Evolutionary conservation across 1,139 yeast species (phyloP).

Genomic region (Kurtzmaniella quercitrusa): DNA sequence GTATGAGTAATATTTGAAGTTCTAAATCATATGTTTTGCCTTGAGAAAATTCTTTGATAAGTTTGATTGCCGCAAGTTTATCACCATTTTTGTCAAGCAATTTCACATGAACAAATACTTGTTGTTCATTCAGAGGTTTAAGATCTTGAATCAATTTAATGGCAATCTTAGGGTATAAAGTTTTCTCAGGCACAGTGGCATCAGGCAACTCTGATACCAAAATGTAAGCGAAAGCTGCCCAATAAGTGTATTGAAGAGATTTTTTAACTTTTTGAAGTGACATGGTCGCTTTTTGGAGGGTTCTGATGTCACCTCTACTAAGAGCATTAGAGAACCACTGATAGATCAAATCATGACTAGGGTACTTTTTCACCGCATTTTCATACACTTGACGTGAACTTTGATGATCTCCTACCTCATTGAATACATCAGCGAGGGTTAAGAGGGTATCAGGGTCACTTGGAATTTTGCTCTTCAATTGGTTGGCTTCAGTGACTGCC

Average conservation of each 20-base stretch:
- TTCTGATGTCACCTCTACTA: conserved; percentile 30
- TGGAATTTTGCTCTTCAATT: conserved; percentile 45
- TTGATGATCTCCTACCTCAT: conserved; percentile 25
- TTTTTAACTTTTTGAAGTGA: conserved; percentile 26
- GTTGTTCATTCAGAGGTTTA: conserved; percentile 52
- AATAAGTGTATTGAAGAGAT: conserved; percentile 31
- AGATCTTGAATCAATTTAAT: conserved; percentile 44
- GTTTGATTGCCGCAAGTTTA: conserved; percentile 23
- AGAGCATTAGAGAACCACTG: conserved; percentile 48
- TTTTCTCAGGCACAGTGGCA: conserved; percentile 17
- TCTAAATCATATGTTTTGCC: conserved; percentile 51
- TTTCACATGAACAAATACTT: conserved; percentile 50
- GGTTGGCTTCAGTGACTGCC: conserved; percentile 38
- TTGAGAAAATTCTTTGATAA: conserved; percentile 26
- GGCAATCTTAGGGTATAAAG: conserved; percentile 55
- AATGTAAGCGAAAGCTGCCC: conserved; percentile 47
- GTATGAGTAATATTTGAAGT: conserved; percentile 48
- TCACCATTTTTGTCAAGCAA: conserved; percentile 35
- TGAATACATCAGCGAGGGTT: conserved; percentile 39
- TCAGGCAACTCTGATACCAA: conserved; percentile 19
- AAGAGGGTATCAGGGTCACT: conserved; percentile 51
- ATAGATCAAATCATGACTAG: conserved; percentile 37
- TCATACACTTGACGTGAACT: conserved; percentile 49
- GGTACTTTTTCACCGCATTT: conserved; percentile 51
- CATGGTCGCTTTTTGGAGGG: conserved; percentile 46